Evolutionary conservation across 345 rosid genomes (phyloP).

Genomic region (Laguncularia racemosa): DNA sequence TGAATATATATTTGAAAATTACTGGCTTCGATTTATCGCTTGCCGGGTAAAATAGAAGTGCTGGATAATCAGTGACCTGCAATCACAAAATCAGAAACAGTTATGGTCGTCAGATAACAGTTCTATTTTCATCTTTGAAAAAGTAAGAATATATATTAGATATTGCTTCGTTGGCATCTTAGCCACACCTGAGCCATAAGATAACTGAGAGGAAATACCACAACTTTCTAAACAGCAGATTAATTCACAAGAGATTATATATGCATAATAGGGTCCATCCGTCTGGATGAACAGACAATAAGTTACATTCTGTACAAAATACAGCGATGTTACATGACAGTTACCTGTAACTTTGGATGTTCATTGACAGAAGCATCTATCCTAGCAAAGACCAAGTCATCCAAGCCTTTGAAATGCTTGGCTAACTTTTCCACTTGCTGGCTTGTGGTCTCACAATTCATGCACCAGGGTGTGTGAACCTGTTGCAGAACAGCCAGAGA

Average conservation of each 20-base stretch:
- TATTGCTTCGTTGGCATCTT: no score
- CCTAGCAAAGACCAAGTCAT: slow-evolving; percentile 54
- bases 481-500: slow-evolving; percentile 14
- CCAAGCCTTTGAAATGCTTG: slow-evolving; percentile 76
- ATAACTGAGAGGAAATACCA: no score
- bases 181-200: no score
- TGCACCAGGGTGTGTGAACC: slow-evolving; percentile 90
- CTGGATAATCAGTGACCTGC: slow-evolving; percentile 66
- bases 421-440: slow-evolving; percentile 78
- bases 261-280: no score
- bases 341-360: slow-evolving; percentile 70
- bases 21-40: slow-evolving; percentile 64
- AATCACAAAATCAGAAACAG: neutral
- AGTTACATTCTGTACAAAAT: neutral
- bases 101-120: neutral
- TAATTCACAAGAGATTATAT: no score
- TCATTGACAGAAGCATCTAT: slow-evolving; percentile 87
- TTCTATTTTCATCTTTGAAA: neutral
- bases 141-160: no score
- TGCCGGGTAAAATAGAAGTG: slow-evolving; percentile 52
- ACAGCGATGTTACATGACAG: neutral
- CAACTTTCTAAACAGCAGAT: no score
- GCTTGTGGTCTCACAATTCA: slow-evolving; percentile 56
- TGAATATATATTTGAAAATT: slow-evolving; percentile 7
- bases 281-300: neutral